phyloP scores from a whole-genome alignment of 305 asterid species.

The Ruellia speciosa region DNA sequence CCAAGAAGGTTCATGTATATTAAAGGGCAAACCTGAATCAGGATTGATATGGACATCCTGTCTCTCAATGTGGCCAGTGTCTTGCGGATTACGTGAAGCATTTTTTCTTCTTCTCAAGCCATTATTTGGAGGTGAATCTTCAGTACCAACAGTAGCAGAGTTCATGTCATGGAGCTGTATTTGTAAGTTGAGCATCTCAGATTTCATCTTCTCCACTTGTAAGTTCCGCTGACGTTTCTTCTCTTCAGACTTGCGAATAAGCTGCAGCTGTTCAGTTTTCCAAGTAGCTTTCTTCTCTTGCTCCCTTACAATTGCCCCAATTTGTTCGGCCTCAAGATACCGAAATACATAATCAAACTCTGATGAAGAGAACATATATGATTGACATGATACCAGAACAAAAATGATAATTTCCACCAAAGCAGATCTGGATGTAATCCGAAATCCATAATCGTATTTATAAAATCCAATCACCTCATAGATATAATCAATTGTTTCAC shows the following conservation, averaged over 20 bases:
- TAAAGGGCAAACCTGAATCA: constrained; percentile 40
- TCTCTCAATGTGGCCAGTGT: constrained; percentile 43
- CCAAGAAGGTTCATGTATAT: constrained; percentile 56
- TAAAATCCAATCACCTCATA: constrained; percentile 95
- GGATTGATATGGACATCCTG: constrained; percentile 36
- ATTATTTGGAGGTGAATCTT: constrained; percentile 53
- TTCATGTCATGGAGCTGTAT: constrained; percentile 75
- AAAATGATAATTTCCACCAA: constrained; percentile 91
- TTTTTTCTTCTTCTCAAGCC: constrained; percentile 72
- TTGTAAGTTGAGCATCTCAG: constrained; percentile 97
- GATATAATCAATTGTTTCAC: constrained; percentile 80
- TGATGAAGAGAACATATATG: constrained; percentile 91
- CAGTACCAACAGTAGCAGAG: constrained; percentile 41
- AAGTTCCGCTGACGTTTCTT: constrained; percentile 77
- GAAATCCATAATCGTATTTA: constrained; percentile 94
- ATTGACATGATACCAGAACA: constrained; percentile 85
- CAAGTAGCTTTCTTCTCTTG: constrained; percentile 98
- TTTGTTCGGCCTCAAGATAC: constrained; percentile 98
- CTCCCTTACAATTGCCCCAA: constrained; percentile 96
- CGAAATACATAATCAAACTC: constrained; percentile 97
- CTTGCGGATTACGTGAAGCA: constrained; percentile 35
- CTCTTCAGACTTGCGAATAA: constrained; percentile 88
- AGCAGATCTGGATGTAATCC: constrained; percentile 97
- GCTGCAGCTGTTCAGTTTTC: constrained; percentile 91
- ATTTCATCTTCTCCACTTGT: constrained; percentile 99